Conservation (phyloP, 2,329 filamentous ascomycete genomes). For the Colletotrichum camelliae region DNA sequence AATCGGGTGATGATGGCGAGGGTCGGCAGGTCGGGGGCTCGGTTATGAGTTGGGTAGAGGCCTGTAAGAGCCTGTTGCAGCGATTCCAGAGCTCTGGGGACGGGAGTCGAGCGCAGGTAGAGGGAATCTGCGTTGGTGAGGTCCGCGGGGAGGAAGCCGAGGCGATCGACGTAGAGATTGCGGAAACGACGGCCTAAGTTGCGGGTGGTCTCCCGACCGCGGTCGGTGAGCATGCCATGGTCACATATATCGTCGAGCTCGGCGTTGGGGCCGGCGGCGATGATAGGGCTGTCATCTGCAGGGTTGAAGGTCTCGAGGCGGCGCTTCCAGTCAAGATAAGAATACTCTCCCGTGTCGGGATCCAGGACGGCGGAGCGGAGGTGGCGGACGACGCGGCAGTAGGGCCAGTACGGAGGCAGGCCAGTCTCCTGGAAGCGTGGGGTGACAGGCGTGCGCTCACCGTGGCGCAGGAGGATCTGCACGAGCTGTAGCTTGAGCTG, state of each 20-base stretch:
- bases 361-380: conserved; percentile 62
- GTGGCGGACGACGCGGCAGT: conserved; percentile 79
- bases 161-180: conserved; percentile 75
- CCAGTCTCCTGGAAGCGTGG: conserved; percentile 85
- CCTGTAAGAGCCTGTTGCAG: conserved; percentile 78
- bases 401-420: conserved; percentile 80
- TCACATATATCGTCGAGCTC: conserved; percentile 84
- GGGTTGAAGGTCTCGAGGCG: conserved; percentile 82
- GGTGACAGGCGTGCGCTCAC: conserved; percentile 83
- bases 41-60: conserved; percentile 67
- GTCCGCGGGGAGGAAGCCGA: conserved; percentile 70
- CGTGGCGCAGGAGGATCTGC: conserved; percentile 83
- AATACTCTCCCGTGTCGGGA: conserved; percentile 42
- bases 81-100: conserved; percentile 78
- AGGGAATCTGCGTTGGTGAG: conserved; percentile 61
- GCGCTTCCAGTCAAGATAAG: conserved; percentile 66
- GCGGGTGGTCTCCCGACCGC: conserved; percentile 74
- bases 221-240: conserved; percentile 77
- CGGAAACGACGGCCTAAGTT: conserved; percentile 72
- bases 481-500: conserved; percentile 85
- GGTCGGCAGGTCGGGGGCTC: conserved; percentile 55
- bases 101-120: conserved; percentile 76
- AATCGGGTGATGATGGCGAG: conserved; percentile 71
- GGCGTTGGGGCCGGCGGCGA: conserved; percentile 70
- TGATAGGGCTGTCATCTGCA: conserved; percentile 67